Conservation (phyloP, 371 early-diverging fungal genomes). For the Mortierella sp. region DNA sequence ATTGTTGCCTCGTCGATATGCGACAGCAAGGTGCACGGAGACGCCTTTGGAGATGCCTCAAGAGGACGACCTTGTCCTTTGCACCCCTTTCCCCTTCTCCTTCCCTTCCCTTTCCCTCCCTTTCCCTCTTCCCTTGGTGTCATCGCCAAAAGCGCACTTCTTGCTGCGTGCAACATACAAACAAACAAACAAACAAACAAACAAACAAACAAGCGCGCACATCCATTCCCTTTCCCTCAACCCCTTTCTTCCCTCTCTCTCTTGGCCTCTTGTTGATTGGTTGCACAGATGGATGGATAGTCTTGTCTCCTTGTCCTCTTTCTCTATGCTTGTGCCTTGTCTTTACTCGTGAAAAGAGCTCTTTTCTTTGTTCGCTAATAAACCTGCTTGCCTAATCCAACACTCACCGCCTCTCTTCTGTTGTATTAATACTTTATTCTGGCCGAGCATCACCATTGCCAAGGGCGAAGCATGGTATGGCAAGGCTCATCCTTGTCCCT, state of each 20-base stretch:
- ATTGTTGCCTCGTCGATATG: too few species aligned
- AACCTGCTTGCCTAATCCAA: slow-evolving; percentile 2
- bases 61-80: background rate
- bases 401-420: too few species aligned
- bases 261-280: background rate
- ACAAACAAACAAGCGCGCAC: too few species aligned
- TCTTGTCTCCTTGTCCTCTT: background rate
- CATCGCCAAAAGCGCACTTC: too few species aligned
- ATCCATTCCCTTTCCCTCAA: background rate
- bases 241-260: background rate
- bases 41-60: background rate
- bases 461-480: too few species aligned
- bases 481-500: too few species aligned
- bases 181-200: too few species aligned
- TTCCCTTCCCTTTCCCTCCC: background rate
- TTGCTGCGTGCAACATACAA: too few species aligned
- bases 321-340: background rate
- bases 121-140: too few species aligned
- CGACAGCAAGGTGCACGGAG: background rate
- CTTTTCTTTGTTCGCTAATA: background rate
- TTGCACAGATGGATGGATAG: background rate
- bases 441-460: too few species aligned
- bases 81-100: background rate
- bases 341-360: background rate
- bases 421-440: background rate